phyloP scores from a whole-genome alignment of 2,329 filamentous ascomycete genomes.

The Huntiella decipiens region DNA sequence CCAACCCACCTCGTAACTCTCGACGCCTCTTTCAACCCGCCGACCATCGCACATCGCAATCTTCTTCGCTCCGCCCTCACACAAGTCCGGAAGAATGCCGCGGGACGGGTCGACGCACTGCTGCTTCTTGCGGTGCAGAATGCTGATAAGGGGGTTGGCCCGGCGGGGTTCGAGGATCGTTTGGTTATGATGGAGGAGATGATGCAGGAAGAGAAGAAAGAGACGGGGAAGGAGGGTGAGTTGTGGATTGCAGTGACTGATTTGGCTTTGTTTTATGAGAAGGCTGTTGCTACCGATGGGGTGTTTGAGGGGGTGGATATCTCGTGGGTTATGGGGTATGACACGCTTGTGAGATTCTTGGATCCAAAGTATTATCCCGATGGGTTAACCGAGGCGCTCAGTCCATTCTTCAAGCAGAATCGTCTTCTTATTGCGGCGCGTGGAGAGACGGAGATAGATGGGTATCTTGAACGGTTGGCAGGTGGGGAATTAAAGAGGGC shows the following conservation, averaged over 20 bases:
- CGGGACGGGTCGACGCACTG: slow-evolving; percentile 24
- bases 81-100: neutral
- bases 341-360: slow-evolving; percentile 55
- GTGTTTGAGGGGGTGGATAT: slow-evolving; percentile 20
- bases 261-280: slow-evolving; percentile 56
- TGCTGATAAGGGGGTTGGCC: slow-evolving; percentile 46
- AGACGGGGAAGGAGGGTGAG: slow-evolving; percentile 48
- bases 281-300: slow-evolving; percentile 36
- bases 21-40: slow-evolving; percentile 52
- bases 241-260: slow-evolving; percentile 46
- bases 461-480: slow-evolving; percentile 42
- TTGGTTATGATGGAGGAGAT: slow-evolving; percentile 55
- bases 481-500: slow-evolving; percentile 28
- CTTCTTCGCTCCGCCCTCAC: neutral
- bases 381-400: slow-evolving; percentile 23
- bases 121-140: slow-evolving; percentile 44
- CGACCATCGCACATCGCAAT: slow-evolving; percentile 35
- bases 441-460: slow-evolving; percentile 14
- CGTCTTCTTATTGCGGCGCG: slow-evolving; percentile 16
- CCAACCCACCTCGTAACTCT: slow-evolving; percentile 30
- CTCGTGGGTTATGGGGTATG: slow-evolving; percentile 51
- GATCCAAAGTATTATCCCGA: slow-evolving; percentile 50
- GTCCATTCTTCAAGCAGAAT: slow-evolving; percentile 49
- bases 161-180: slow-evolving; percentile 47
- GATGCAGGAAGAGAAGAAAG: slow-evolving; percentile 37